These are phyloP conservation scores for Tylopilus orsonianus DNA, from an alignment of 1,284 basidiomycete species.

Conservation along the genomic window DNA sequence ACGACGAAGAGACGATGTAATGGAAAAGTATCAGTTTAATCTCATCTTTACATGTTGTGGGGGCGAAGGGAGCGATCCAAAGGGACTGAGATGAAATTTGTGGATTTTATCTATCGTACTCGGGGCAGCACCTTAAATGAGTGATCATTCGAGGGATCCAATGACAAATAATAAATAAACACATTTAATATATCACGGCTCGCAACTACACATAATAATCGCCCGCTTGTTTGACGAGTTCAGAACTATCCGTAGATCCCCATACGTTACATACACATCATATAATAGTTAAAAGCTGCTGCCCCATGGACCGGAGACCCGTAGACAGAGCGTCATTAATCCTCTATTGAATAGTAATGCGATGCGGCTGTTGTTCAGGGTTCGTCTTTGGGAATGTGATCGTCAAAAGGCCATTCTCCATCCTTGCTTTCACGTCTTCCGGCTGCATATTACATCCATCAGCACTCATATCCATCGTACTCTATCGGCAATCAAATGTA, in stretches of 20 bases:
- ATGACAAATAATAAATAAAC: too few species aligned
- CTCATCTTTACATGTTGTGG: slow-evolving; percentile 30
- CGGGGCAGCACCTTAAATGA: too few species aligned
- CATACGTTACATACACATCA: too few species aligned
- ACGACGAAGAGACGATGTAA: not conserved
- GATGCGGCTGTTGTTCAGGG: slow-evolving; percentile 1
- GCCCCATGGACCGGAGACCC: too few species aligned
- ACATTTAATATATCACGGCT: too few species aligned
- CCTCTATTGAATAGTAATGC: slow-evolving; percentile 7
- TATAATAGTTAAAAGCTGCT: too few species aligned
- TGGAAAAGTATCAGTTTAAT: slow-evolving; percentile 22
- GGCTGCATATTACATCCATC: not conserved
- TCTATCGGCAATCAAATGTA: not conserved
- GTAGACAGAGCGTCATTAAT: not conserved
- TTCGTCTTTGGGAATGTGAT: not conserved
- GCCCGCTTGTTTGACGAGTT: too few species aligned
- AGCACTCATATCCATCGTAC: not conserved
- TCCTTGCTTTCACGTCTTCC: slow-evolving; percentile 9
- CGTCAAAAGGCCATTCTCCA: slow-evolving; percentile 8
- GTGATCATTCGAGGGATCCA: too few species aligned
- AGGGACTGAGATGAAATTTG: not conserved
- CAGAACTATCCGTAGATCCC: too few species aligned
- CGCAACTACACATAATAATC: too few species aligned
- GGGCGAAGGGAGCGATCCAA: not conserved
- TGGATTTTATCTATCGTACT: too few species aligned